Base-by-base conservation (phyloP, 495 filamentous ascomycete species). In the Hypomontagnella submonticulosa region DNA sequence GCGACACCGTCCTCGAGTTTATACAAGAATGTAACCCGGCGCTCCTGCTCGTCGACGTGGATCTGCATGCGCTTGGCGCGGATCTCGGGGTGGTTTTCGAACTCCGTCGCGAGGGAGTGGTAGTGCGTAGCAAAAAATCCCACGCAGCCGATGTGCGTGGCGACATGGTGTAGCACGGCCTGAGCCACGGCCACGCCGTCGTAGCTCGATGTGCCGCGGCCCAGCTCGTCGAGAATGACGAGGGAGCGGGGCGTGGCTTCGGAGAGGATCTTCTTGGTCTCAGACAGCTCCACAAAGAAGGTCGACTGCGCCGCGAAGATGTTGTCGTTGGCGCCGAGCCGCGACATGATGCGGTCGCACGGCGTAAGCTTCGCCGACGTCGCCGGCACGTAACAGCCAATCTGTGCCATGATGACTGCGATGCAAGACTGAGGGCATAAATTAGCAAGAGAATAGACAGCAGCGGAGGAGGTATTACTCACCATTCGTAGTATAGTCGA, bases 91-190 rank as follows among this genome's bases (percentile, higher is more conserved):
- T 98, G 96, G 19, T 80, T 77, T 50, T 87, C 86, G 72, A 98
- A 99, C 73, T 98, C 96, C 1, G 89, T 85, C 6, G 96, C 93
- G 9, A 99, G 84, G 11, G 89, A 93, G 75, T 97, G 96, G 75
- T 99, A 99, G 72, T 99, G 95, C 0, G 96, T 99, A 4, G 95
- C 95, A 75, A 99, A 99, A 86, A 97, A 97, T 30, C 96, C 95
- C 23, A 96, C 73, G 36, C 94, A 96, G 60, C 96, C 96, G 46
- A 97, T 90, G 72, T 97, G 92, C 5, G 90, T 91, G 16, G 95
- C 93, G 40, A 98, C 84, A 67, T 99, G 93, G 73, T 98, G 94
- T 36, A 99, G 86, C 1, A 98, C 95, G 0, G 95, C 92, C 76
- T 99, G 93, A 4, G 95, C 95, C 13, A 99, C 95, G 1, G 95